Conservation (phyloP, 345 rosid genomes). For the Eucalyptus curtisii region DNA sequence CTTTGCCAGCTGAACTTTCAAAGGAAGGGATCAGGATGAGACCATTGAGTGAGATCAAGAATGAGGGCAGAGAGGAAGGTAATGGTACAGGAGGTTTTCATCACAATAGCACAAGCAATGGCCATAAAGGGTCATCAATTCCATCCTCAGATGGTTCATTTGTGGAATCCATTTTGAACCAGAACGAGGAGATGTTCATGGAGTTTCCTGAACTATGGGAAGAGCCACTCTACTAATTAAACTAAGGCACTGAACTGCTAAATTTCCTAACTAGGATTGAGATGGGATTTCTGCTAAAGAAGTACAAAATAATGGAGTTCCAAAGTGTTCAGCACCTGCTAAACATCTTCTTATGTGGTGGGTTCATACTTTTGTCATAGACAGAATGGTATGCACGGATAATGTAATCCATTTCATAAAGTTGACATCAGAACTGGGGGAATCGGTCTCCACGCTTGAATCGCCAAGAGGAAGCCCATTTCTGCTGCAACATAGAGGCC, state of each 20-base stretch:
- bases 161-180: conserved; percentile 53
- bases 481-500: neutral
- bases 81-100: conserved; percentile 3
- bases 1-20: conserved; percentile 6
- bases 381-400: neutral
- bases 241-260: neutral
- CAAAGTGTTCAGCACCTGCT: neutral
- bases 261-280: neutral
- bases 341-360: neutral
- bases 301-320: neutral
- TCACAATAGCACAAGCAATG: neutral
- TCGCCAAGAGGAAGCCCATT: neutral
- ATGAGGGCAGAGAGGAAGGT: neutral
- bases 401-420: neutral
- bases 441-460: neutral
- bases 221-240: conserved; percentile 25
- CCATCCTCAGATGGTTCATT: conserved; percentile 28
- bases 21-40: conserved; percentile 1
- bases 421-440: neutral
- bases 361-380: neutral
- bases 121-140: conserved; percentile 2
- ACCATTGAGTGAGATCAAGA: neutral
- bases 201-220: conserved; percentile 59
- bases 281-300: neutral
- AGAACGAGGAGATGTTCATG: conserved; percentile 54